Evolutionary conservation across 1,284 basidiomycete species (phyloP).

Genomic region (Vanrija pseudolonga): DNA sequence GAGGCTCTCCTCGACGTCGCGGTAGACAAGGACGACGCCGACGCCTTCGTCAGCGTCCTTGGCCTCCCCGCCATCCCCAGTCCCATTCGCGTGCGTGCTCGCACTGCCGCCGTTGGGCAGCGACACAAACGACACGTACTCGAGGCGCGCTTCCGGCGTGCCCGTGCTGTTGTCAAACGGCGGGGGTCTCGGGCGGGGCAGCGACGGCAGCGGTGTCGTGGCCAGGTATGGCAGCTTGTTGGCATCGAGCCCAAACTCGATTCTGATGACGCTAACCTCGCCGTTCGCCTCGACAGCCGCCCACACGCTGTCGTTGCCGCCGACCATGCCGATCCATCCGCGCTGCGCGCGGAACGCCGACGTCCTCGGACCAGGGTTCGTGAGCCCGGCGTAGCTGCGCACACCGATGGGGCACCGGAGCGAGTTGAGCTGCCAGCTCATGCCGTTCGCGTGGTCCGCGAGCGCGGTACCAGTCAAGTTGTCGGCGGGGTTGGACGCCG

Average conservation of each 20-base stretch:
- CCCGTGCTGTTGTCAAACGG: background rate
- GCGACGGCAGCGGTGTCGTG: conserved; percentile 29
- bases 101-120: conserved; percentile 1
- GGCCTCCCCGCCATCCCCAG: background rate
- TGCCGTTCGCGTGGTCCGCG: conserved; percentile 5
- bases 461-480: conserved; percentile 4
- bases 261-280: conserved; percentile 22
- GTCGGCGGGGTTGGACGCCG: conserved; percentile 5
- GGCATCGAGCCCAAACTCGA: conserved; percentile 31
- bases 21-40: conserved; percentile 9
- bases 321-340: conserved; percentile 38
- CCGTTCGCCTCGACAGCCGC: conserved; percentile 28
- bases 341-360: conserved; percentile 10
- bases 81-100: background rate
- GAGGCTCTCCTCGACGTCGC: conserved; percentile 7
- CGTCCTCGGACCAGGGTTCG: conserved; percentile 4
- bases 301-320: conserved; percentile 35
- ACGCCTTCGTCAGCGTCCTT: conserved; percentile 2
- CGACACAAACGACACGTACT: conserved; percentile 13
- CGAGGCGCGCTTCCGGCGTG: conserved; percentile 5
- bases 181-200: conserved; percentile 16
- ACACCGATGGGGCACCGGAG: conserved; percentile 22
- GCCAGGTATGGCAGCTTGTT: conserved; percentile 23
- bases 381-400: conserved; percentile 11
- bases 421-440: conserved; percentile 26